These are phyloP conservation scores for Plasmopara viticola DNA, from an alignment of 352 stramenopile genomes.

Conservation along the genomic window DNA sequence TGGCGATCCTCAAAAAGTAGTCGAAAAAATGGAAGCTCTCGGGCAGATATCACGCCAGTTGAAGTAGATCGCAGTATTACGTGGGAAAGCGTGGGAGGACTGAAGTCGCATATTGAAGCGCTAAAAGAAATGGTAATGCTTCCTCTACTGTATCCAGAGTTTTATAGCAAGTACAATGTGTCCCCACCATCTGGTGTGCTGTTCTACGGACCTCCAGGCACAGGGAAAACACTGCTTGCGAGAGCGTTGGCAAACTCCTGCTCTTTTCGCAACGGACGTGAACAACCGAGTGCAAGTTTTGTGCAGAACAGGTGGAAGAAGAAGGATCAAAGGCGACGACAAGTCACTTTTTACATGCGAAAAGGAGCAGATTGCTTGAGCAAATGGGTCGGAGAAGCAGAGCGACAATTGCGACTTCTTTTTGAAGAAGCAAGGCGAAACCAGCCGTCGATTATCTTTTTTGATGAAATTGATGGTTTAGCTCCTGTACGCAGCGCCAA, in stretches of 20 bases:
- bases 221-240: slow-evolving; percentile 88
- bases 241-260: slow-evolving; percentile 87
- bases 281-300: slow-evolving; percentile 5
- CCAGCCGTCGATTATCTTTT: slow-evolving; percentile 93
- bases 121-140: slow-evolving; percentile 94
- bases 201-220: slow-evolving; percentile 89
- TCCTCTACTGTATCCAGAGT: slow-evolving; percentile 89
- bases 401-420: slow-evolving; percentile 84
- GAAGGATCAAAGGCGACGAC: slow-evolving; percentile 26
- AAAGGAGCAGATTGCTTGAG: slow-evolving; percentile 89
- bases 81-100: slow-evolving; percentile 81
- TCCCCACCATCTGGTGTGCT: slow-evolving; percentile 78
- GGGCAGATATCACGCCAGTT: slow-evolving; percentile 76
- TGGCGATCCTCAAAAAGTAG: slow-evolving; percentile 21
- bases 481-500: slow-evolving; percentile 89
- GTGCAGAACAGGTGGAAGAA: slow-evolving; percentile 8
- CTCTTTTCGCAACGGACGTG: slow-evolving; percentile 24
- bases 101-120: slow-evolving; percentile 80
- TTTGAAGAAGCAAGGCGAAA: slow-evolving; percentile 89
- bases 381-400: slow-evolving; percentile 91
- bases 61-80: slow-evolving; percentile 79
- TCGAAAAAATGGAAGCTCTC: slow-evolving; percentile 34
- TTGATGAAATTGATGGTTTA: slow-evolving; percentile 92
- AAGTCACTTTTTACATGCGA: slow-evolving; percentile 92
- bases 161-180: slow-evolving; percentile 88